phyloP scores from a whole-genome alignment of 2,329 filamentous ascomycete species.

The Eutypa lata region DNA sequence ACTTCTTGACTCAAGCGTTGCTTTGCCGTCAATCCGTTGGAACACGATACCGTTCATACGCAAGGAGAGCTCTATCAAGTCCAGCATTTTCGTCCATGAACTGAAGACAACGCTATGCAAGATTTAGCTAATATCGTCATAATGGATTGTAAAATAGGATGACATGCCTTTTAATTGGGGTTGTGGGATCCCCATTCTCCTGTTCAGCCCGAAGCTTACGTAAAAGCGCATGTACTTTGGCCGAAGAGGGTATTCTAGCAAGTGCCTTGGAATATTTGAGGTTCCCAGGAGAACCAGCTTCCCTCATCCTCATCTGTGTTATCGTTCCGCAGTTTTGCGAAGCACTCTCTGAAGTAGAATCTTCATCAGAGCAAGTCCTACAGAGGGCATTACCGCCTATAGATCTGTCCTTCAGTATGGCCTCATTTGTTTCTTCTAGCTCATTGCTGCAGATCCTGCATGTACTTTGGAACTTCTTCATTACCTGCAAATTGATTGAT shows the following conservation, averaged over 20 bases:
- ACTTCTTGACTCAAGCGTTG: conserved; percentile 4
- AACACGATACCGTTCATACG: conserved; percentile 5
- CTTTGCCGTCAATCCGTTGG: conserved; percentile 25
- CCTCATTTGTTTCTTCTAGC: too few relatives aligned
- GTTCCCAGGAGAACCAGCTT: too few relatives aligned
- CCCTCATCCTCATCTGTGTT: too few relatives aligned
- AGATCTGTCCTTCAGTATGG: too few relatives aligned
- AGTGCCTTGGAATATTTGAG: too few relatives aligned
- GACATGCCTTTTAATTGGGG: neutral
- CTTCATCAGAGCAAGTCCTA: too few relatives aligned
- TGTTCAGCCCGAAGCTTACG: conserved; percentile 2
- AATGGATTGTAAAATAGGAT: neutral
- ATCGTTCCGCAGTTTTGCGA: too few relatives aligned
- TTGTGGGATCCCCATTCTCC: neutral
- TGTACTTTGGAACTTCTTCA: too few relatives aligned
- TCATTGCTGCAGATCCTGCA: too few relatives aligned
- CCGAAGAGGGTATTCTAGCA: conserved; percentile 1
- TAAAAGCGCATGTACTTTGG: conserved; percentile 13
- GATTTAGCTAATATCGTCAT: neutral
- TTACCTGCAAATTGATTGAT: conserved; percentile 5
- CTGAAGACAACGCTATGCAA: conserved; percentile 28
- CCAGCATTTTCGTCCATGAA: conserved; percentile 27
- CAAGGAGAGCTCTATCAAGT: conserved; percentile 19
- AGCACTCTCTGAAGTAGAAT: too few relatives aligned
- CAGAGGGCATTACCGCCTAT: too few relatives aligned